phyloP scores from a whole-genome alignment of 768 basidiomycete species.

The Cystoderma amianthinum region DNA sequence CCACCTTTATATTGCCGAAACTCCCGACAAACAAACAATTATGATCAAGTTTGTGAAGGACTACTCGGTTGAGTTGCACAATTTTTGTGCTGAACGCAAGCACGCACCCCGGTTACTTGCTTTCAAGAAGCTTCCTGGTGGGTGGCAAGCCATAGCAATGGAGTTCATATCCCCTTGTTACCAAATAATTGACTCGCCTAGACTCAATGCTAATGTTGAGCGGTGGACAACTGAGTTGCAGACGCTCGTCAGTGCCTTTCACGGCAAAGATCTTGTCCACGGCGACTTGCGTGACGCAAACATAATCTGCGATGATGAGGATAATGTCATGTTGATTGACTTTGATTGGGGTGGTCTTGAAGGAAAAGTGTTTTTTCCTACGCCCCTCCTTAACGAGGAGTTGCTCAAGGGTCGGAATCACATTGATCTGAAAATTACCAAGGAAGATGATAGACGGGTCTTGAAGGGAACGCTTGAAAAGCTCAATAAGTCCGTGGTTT shows the following conservation, averaged over 20 bases:
- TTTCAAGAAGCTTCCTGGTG: constrained; percentile 17
- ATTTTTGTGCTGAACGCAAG: constrained; percentile 11
- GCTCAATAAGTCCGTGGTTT: no score
- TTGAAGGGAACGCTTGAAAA: constrained; percentile 5
- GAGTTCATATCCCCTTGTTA: constrained; percentile 7
- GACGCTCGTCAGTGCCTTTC: constrained; percentile 8
- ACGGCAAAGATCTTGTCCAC: constrained; percentile 9
- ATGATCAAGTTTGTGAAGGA: constrained; percentile 14
- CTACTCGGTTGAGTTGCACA: constrained; percentile 14
- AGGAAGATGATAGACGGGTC: constrained; percentile 9
- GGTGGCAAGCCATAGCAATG: constrained; percentile 19
- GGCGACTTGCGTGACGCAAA: no score
- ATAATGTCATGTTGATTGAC: constrained; percentile 9
- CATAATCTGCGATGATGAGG: no score
- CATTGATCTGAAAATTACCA: no score
- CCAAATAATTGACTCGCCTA: background rate
- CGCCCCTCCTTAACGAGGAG: constrained; percentile 6
- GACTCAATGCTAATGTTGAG: background rate
- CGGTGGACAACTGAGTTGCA: constrained; percentile 2
- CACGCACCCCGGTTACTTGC: constrained; percentile 16
- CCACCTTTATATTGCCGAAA: constrained; percentile 5
- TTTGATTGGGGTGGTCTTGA: constrained; percentile 11
- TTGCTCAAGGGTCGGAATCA: constrained; percentile 5
- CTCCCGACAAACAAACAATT: constrained; percentile 4
- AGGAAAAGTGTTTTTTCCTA: constrained; percentile 8